These are phyloP conservation scores for Yarrowia yakushimensis DNA, from an alignment of 805 yeast genomes.

Conservation along the genomic window DNA sequence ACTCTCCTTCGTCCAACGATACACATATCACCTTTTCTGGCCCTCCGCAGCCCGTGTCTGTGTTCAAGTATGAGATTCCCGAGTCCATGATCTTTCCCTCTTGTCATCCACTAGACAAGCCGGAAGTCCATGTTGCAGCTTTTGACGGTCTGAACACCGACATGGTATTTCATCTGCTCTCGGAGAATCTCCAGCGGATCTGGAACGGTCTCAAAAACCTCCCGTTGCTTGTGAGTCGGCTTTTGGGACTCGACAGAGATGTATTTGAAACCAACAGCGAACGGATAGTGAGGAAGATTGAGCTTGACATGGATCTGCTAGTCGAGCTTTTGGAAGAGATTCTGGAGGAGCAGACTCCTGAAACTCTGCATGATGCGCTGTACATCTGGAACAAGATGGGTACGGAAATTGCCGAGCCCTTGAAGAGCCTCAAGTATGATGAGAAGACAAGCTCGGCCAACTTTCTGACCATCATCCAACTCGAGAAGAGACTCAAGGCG, in stretches of 20 bases:
- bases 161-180: background rate
- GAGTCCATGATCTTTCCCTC: background rate
- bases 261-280: background rate
- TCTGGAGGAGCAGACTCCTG: background rate
- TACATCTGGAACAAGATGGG: background rate
- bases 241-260: background rate
- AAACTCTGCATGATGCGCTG: background rate
- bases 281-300: background rate
- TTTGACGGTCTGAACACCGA: background rate
- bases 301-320: background rate
- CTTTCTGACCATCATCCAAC: background rate
- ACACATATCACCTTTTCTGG: background rate
- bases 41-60: background rate
- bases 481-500: background rate
- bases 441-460: background rate
- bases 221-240: background rate
- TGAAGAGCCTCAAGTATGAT: background rate
- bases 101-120: background rate
- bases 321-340: background rate
- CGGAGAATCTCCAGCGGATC: background rate
- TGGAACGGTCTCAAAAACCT: background rate
- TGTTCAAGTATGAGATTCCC: background rate
- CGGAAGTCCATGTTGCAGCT: background rate
- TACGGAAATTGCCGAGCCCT: background rate
- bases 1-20: too few relatives aligned